Percentiles rank a stretch among this genome's conserved stretches.
phyloP scores from a whole-genome alignment of 2,329 filamentous ascomycete species.

The Seiridium cupressi region DNA sequence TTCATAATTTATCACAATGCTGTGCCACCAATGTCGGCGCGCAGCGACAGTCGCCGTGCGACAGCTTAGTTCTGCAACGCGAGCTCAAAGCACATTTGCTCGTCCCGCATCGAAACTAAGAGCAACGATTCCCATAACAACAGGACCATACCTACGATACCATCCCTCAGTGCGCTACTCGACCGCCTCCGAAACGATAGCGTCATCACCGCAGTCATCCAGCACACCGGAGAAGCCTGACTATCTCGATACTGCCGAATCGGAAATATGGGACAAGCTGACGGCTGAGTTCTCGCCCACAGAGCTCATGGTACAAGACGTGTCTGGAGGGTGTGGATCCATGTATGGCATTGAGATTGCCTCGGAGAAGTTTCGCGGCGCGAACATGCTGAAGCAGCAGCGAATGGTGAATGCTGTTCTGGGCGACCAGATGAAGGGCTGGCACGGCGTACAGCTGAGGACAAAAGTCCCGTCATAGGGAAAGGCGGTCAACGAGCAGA shows the following conservation, averaged over 20 bases:
- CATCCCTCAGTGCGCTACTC: not conserved
- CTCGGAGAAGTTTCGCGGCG: constrained; percentile 67
- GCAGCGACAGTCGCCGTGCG: not conserved
- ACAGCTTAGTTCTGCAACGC: not conserved
- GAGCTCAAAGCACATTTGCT: not conserved
- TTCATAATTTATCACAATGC: not conserved
- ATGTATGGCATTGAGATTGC: constrained; percentile 85
- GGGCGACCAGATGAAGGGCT: constrained; percentile 72
- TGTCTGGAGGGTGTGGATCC: constrained; percentile 79
- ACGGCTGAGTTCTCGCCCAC: constrained; percentile 47
- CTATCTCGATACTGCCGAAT: constrained; percentile 54
- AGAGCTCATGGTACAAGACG: constrained; percentile 67
- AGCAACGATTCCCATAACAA: not conserved
- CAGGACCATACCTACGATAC: no score
- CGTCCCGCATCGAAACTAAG: not conserved
- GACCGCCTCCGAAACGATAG: not conserved
- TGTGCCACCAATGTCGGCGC: not conserved
- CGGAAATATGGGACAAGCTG: constrained; percentile 56
- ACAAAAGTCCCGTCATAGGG: constrained; percentile 52
- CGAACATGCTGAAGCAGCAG: constrained; percentile 77
- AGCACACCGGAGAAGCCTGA: constrained; percentile 40
- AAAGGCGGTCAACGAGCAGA: not conserved
- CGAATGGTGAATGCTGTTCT: constrained; percentile 74
- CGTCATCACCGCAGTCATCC: constrained; percentile 22
- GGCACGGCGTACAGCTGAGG: constrained; percentile 81